Evolutionary conservation across 164 flowering plant genomes (phyloP), one percentile per base, ranked within the genome.

Genomic region (Vitis cinerea): DNA sequence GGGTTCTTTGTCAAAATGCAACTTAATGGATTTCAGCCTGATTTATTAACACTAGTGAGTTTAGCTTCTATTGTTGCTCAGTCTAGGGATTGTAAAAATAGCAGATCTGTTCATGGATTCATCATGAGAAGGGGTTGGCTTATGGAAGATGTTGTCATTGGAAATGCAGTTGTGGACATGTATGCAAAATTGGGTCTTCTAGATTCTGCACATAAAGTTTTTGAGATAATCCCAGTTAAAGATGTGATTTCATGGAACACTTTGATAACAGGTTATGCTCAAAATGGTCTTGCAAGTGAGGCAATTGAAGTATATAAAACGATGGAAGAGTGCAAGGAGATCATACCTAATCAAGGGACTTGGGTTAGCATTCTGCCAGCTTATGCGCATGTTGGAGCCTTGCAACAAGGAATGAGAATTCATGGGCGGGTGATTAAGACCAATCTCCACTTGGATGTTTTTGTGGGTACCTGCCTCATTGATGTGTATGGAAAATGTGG

Each of bases 401-500:
- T 87, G 73, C 80, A 61, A 69, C 83, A 85, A 68, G 92, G 95
- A 49, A 82, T 71, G 80, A 76, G 59, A 76, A 78, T 82, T 61
- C 92, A 88, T 70, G 84, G 81, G 12, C 74, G 30, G 31, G 68
- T 84, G 15, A 68, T 81, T 9, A 84, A 82, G 68, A 75, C 55
- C 37, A 70, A 78, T 61, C 70, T 85, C n/a, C 70, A 73, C 65
- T 61, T 68, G 62, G 88, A 90, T 75, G 79, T 88, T 47, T 85
- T 74, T 74, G 83, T 88, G 44, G 82, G 78, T 4, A 90, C 92
- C 16, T 84, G 87, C 73, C 87, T 90, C 16, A 74, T 88, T 31
- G 91, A 88, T 61, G 77, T 88, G 83, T 90, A 90, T 73, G 87
- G 86, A 47, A 90, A 88, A 72, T 90, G 92, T 72, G 94, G 94